phyloP scores from a whole-genome alignment of 2,329 filamentous ascomycete genomes.

The Apiospora pterosperma region DNA sequence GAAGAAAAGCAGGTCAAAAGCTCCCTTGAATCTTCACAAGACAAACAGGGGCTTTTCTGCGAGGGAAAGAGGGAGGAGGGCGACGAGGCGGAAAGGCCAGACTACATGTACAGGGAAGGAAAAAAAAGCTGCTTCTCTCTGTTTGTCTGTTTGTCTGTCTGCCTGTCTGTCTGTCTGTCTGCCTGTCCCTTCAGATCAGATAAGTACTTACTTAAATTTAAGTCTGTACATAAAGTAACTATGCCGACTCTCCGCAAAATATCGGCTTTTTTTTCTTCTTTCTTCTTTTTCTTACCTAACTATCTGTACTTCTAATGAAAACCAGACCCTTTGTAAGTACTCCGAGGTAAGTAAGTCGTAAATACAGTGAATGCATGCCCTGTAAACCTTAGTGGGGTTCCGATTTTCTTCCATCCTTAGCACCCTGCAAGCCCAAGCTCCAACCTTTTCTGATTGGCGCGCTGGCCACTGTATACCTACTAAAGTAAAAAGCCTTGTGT shows the following conservation, averaged over 20 bases:
- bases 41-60: not conserved
- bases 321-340: no score
- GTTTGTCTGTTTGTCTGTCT: not conserved
- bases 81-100: not conserved
- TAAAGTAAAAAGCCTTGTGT: not conserved
- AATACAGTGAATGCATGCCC: no score
- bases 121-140: not conserved
- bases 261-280: no score
- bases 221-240: no score
- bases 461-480: not conserved
- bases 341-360: no score
- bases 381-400: not conserved
- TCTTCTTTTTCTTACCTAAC: no score
- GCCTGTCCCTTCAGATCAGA: no score
- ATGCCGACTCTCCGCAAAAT: no score
- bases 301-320: no score
- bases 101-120: not conserved
- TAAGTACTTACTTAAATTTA: no score
- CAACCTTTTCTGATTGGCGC: not conserved
- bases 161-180: not conserved
- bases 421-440: not conserved
- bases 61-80: not conserved
- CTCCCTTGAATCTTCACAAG: not conserved
- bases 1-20: conserved; percentile 3
- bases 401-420: not conserved